These are phyloP conservation scores for Termitomyces sp. DNA, from an alignment of 768 basidiomycete species.

Conservation along the genomic window DNA sequence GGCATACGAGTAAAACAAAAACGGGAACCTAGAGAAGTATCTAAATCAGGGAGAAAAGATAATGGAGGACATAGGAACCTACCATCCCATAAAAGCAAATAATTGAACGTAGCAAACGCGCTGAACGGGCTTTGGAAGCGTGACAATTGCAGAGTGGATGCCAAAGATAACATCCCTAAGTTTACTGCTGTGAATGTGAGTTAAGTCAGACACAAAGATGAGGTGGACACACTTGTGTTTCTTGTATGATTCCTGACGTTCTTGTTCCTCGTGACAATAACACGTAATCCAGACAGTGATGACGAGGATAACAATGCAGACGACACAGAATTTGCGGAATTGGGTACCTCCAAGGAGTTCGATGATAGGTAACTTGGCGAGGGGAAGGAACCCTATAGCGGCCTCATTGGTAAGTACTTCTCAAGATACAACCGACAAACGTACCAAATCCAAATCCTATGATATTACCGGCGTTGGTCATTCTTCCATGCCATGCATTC, in stretches of 20 bases:
- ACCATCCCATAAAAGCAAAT: slow-evolving; percentile 98
- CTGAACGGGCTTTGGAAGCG: slow-evolving; percentile 79
- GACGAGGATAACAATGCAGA: slow-evolving; percentile 77
- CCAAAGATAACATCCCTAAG: slow-evolving; percentile 74
- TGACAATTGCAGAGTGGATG: slow-evolving; percentile 68
- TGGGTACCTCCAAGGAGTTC: slow-evolving; percentile 84
- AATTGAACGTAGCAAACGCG: slow-evolving; percentile 92
- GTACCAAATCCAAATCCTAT: slow-evolving; percentile 89
- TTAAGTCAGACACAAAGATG: background rate
- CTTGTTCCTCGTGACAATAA: slow-evolving; percentile 78
- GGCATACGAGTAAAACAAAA: slow-evolving; percentile 84
- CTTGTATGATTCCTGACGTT: slow-evolving; percentile 41
- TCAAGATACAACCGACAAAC: slow-evolving; percentile 13
- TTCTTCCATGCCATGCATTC: slow-evolving; percentile 97
- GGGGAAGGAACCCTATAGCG: slow-evolving; percentile 76
- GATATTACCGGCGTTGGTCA: slow-evolving; percentile 97
- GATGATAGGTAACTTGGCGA: slow-evolving; percentile 75
- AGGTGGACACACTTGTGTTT: slow-evolving; percentile 33
- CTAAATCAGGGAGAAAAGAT: slow-evolving; percentile 4
- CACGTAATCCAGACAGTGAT: slow-evolving; percentile 88
- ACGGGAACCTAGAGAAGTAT: slow-evolving; percentile 70
- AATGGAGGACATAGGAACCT: slow-evolving; percentile 18
- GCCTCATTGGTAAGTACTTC: background rate
- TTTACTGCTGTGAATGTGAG: slow-evolving; percentile 35
- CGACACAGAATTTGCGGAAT: slow-evolving; percentile 93